Percentiles rank a stretch among this genome's conserved stretches.
Evolutionary conservation across 192 early-diverging fungal species (phyloP).

Genomic region (Coemansia sp.): DNA sequence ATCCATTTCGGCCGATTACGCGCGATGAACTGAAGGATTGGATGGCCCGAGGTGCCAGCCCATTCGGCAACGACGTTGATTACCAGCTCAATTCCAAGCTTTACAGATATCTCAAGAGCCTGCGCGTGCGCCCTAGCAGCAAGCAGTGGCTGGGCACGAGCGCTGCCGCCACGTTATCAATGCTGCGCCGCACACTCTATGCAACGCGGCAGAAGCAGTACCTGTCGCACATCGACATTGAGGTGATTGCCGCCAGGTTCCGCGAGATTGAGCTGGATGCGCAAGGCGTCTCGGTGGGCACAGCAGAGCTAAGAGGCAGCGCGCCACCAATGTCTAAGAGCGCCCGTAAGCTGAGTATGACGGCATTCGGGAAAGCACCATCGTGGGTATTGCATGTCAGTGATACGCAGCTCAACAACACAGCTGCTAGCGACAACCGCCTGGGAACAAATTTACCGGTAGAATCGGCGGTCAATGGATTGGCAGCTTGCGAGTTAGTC

Average conservation of each 20-base stretch:
- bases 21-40: conserved; percentile 44
- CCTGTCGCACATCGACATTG: conserved; percentile 34
- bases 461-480: neutral
- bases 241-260: conserved; percentile 15
- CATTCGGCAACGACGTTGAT: conserved; percentile 41
- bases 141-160: conserved; percentile 48
- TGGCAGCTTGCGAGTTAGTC: neutral
- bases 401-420: conserved; percentile 1
- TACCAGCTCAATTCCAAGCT: conserved; percentile 33
- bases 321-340: neutral
- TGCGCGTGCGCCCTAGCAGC: conserved; percentile 31
- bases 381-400: conserved; percentile 10
- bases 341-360: conserved; percentile 12
- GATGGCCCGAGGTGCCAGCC: conserved; percentile 22
- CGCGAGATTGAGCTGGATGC: conserved; percentile 15
- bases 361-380: conserved; percentile 30
- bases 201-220: conserved; percentile 19
- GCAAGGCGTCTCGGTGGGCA: conserved; percentile 7
- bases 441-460: neutral
- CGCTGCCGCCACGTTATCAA: conserved; percentile 41
- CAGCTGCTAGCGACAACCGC: neutral
- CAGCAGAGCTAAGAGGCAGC: neutral
- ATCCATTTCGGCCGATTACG: conserved; percentile 43
- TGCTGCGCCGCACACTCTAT: conserved; percentile 34
- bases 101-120: conserved; percentile 31